Conservation (phyloP, 495 filamentous ascomycete species). For the Aspergillus diversus region DNA sequence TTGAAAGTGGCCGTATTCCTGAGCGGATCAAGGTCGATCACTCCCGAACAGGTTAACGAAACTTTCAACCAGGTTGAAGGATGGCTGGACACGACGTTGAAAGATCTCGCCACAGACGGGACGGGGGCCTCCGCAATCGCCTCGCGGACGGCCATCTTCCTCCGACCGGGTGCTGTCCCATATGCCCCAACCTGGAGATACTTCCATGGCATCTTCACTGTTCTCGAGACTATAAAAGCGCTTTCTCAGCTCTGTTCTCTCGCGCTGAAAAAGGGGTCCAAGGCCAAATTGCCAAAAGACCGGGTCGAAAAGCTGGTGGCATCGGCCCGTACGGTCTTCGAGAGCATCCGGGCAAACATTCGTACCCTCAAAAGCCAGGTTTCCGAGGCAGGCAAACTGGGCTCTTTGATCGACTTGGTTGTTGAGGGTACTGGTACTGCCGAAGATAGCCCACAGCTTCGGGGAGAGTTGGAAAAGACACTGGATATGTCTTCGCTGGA, state of each 20-base stretch:
- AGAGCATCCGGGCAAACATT: conserved; percentile 37
- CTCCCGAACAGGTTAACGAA: conserved; percentile 35
- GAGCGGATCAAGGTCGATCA: conserved; percentile 40
- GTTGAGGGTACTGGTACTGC: conserved; percentile 30
- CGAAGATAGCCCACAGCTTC: conserved; percentile 35
- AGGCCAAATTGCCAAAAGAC: conserved; percentile 42
- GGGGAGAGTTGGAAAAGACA: conserved; percentile 35
- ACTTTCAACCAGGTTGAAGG: conserved; percentile 38
- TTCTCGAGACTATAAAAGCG: conserved; percentile 47
- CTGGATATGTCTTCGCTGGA: conserved; percentile 43
- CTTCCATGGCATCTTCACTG: conserved; percentile 40
- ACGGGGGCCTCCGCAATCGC: conserved; percentile 29
- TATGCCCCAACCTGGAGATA: conserved; percentile 46
- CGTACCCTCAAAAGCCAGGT: conserved; percentile 42
- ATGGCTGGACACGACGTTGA: conserved; percentile 37
- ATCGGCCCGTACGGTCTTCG: conserved; percentile 36
- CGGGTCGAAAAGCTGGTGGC: conserved; percentile 32
- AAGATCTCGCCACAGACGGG: conserved; percentile 29
- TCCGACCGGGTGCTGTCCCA: conserved; percentile 27
- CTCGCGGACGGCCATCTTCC: conserved; percentile 30
- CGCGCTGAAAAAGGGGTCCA: conserved; percentile 38
- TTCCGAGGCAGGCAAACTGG: conserved; percentile 42
- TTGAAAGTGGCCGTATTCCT: conserved; percentile 40
- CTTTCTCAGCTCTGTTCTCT: conserved; percentile 34
- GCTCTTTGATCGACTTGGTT: conserved; percentile 41